phyloP scores from a whole-genome alignment of 176 grass and related monocot species.

The Areca catechu region DNA sequence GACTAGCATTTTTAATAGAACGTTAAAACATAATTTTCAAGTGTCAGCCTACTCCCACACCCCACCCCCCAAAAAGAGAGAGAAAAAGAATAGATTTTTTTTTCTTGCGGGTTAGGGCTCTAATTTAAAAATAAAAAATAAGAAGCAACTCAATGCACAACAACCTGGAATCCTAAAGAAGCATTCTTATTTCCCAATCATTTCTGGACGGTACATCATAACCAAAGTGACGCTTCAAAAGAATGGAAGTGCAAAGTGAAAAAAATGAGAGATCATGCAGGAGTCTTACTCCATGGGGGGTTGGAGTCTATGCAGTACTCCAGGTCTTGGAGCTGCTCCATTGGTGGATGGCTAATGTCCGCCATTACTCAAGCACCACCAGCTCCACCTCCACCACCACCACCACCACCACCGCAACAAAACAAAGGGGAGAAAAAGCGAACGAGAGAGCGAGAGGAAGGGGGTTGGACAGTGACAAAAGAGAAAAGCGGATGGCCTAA shows the following conservation, averaged over 20 bases:
- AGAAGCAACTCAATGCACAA: too few relatives aligned
- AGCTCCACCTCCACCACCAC: neutral
- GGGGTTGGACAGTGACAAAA: conserved; percentile 7
- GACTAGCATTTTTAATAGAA: too few relatives aligned
- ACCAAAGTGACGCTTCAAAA: too few relatives aligned
- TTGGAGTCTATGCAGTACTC: conserved; percentile 98
- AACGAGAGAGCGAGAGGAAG: neutral
- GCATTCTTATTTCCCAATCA: too few relatives aligned
- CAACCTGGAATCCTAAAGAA: too few relatives aligned
- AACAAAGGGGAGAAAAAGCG: neutral
- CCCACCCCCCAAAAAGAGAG: too few relatives aligned
- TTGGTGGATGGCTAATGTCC: conserved; percentile 73
- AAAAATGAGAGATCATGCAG: conserved; percentile 7
- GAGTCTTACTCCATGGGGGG: conserved; percentile 71
- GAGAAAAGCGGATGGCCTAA: neutral
- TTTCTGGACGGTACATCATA: too few relatives aligned
- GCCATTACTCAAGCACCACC: conserved; percentile 21
- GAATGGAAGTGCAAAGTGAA: neutral
- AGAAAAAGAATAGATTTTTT: too few relatives aligned
- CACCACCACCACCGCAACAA: neutral
- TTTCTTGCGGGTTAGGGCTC: too few relatives aligned
- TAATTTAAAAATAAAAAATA: too few relatives aligned
- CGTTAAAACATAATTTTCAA: too few relatives aligned
- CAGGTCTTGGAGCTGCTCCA: conserved; percentile 95
- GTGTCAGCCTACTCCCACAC: too few relatives aligned